phyloP scores from a whole-genome alignment of 2,329 filamentous ascomycete species.

The Xylaria sp. region DNA sequence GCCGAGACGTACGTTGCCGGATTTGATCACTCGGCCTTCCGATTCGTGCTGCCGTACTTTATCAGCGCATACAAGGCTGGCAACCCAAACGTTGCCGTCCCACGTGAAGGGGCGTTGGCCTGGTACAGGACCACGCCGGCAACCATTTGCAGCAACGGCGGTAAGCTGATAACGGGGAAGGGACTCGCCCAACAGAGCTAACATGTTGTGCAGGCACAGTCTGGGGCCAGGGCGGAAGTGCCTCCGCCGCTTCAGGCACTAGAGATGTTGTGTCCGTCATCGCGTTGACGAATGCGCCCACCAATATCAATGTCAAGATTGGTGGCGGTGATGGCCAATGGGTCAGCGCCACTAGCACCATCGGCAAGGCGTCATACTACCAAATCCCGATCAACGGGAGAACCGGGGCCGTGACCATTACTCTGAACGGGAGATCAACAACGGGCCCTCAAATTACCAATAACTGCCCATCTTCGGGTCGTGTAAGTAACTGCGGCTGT shows the following conservation, averaged over 20 bases:
- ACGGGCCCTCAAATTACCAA: slow-evolving; percentile 47
- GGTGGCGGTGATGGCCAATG: slow-evolving; percentile 41
- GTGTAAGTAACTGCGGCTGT: slow-evolving; percentile 31
- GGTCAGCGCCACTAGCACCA: slow-evolving; percentile 38
- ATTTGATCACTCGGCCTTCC: slow-evolving; percentile 56
- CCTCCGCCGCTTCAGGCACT: slow-evolving; percentile 44
- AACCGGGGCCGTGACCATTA: slow-evolving; percentile 48
- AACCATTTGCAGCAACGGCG: slow-evolving; percentile 44
- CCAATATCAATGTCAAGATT: slow-evolving; percentile 46
- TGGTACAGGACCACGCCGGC: slow-evolving; percentile 40
- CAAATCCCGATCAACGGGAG: slow-evolving; percentile 46
- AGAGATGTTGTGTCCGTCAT: slow-evolving; percentile 54
- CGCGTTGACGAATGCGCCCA: slow-evolving; percentile 41
- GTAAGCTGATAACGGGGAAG: slow-evolving; percentile 38
- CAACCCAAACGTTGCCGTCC: slow-evolving; percentile 38
- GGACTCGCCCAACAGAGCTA: not conserved
- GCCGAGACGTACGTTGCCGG: slow-evolving; percentile 54
- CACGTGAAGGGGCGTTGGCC: slow-evolving; percentile 36
- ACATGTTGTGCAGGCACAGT: slow-evolving; percentile 40
- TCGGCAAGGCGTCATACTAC: slow-evolving; percentile 45
- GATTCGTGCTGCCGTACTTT: slow-evolving; percentile 54
- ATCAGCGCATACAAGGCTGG: slow-evolving; percentile 57
- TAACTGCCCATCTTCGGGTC: slow-evolving; percentile 38
- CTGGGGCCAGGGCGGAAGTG: slow-evolving; percentile 46
- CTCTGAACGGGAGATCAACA: slow-evolving; percentile 44